Percentiles rank a stretch among this genome's conserved stretches.
phyloP scores from a whole-genome alignment of 2,329 filamentous ascomycete genomes.

The Lecanicillium sp. region DNA sequence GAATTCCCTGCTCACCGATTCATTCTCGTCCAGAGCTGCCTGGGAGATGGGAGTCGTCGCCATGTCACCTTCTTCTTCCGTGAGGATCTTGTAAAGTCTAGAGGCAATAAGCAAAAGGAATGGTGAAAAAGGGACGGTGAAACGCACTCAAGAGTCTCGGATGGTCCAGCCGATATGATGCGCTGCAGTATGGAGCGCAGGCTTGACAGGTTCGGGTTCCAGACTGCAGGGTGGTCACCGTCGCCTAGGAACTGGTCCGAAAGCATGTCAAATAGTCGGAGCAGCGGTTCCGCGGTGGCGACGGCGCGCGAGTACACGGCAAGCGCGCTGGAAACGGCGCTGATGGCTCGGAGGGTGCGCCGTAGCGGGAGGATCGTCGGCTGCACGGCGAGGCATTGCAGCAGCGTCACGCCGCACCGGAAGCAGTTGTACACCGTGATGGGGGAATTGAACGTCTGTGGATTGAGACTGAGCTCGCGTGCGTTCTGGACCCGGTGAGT shows the following conservation, averaged over 20 bases:
- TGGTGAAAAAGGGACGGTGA: too few species aligned
- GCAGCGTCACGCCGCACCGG: slow-evolving; percentile 4
- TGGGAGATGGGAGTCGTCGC: not conserved
- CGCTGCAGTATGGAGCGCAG: slow-evolving; percentile 4
- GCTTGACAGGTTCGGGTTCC: slow-evolving; percentile 2
- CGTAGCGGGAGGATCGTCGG: slow-evolving; percentile 4
- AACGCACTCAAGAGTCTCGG: slow-evolving; percentile 1
- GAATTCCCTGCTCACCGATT: not conserved
- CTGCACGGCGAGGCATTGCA: slow-evolving; percentile 7
- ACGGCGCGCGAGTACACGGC: not conserved
- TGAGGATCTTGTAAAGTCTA: not conserved
- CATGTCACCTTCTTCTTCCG: not conserved
- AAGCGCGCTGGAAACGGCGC: not conserved
- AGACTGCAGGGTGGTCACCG: not conserved
- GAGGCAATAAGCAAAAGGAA: too few species aligned
- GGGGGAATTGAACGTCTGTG: not conserved
- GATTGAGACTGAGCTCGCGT: not conserved
- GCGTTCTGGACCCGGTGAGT: not conserved
- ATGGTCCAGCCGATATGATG: not conserved
- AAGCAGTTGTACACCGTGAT: slow-evolving; percentile 10
- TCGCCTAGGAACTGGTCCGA: slow-evolving; percentile 4
- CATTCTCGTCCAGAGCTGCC: not conserved
- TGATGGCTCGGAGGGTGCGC: slow-evolving; percentile 4
- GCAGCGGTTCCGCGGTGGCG: not conserved
- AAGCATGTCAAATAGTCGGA: slow-evolving; percentile 7